phyloP scores from a whole-genome alignment of 2,329 filamentous ascomycete species.

The Nannizziopsis arthrosporioides region DNA sequence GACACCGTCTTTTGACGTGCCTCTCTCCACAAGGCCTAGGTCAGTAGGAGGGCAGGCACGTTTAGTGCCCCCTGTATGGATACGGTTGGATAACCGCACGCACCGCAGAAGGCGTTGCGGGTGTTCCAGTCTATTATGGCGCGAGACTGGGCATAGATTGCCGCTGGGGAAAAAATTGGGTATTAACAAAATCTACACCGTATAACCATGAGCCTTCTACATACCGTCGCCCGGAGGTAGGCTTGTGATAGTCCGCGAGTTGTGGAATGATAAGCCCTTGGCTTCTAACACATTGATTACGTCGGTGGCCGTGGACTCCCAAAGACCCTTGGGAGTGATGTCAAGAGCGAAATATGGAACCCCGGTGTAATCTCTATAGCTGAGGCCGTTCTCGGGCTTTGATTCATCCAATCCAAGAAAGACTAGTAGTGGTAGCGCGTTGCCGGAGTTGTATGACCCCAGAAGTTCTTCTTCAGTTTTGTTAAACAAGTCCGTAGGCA shows the following conservation, averaged over 20 bases:
- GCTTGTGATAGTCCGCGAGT: constrained; percentile 52
- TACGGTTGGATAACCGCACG: constrained; percentile 73
- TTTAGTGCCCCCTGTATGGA: constrained; percentile 35
- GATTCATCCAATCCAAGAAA: constrained; percentile 75
- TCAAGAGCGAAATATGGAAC: constrained; percentile 83
- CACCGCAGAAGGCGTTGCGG: constrained; percentile 82
- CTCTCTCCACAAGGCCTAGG: constrained; percentile 23
- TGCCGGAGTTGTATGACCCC: constrained; percentile 59
- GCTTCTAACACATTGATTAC: constrained; percentile 51
- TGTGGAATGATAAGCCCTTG: constrained; percentile 53
- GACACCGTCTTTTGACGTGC: constrained; percentile 20
- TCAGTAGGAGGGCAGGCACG: constrained; percentile 36
- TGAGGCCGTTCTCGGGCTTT: constrained; percentile 31
- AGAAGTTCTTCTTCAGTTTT: constrained; percentile 61
- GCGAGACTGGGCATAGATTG: constrained; percentile 79
- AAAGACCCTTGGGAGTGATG: constrained; percentile 58
- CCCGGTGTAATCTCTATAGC: constrained; percentile 55
- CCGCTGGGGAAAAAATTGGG: constrained; percentile 44
- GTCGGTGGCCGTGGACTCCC: constrained; percentile 48
- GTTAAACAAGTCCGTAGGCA: constrained; percentile 60
- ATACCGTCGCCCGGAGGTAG: constrained; percentile 52
- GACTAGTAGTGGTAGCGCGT: constrained; percentile 58
- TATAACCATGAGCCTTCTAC: constrained; percentile 13
- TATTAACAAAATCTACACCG: neutral
- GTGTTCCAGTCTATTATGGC: constrained; percentile 89